Conservation (phyloP, 129 eudicot genomes). For the Glebionis coronaria region DNA sequence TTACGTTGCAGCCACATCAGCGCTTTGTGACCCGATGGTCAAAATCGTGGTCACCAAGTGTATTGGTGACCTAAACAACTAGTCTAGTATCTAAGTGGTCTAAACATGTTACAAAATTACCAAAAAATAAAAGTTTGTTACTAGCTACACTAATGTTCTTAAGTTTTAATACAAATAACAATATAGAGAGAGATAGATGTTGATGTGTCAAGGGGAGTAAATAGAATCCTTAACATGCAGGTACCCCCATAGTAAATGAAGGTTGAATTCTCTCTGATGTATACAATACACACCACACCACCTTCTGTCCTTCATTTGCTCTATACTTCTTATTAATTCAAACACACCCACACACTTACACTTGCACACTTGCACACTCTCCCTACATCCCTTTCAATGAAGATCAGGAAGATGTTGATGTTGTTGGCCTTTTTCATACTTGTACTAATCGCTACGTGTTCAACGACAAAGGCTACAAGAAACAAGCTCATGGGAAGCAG, state of each 20-base stretch:
- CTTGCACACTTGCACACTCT: constrained; percentile 10
- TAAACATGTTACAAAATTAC: too few relatives aligned
- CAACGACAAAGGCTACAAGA: constrained; percentile 26
- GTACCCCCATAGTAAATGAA: constrained; percentile 12
- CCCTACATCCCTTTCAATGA: constrained; percentile 33
- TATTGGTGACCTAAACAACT: too few relatives aligned
- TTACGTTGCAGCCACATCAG: too few relatives aligned
- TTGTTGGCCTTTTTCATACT: constrained; percentile 15
- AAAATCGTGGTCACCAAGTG: too few relatives aligned
- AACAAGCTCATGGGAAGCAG: constrained; percentile 31
- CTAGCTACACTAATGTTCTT: too few relatives aligned
- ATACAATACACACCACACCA: constrained; percentile 35
- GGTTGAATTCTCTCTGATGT: constrained; percentile 32
- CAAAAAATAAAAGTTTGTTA: too few relatives aligned
- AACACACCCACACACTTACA: constrained; percentile 1
- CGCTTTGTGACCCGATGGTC: too few relatives aligned
- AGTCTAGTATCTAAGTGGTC: too few relatives aligned
- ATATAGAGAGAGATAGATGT: constrained; percentile 17
- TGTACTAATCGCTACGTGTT: constrained; percentile 20
- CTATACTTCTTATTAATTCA: constrained; percentile 14
- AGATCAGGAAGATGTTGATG: constrained; percentile 28
- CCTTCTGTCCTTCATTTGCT: constrained; percentile 24
- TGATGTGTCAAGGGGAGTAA: constrained; percentile 31
- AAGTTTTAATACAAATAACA: neutral
- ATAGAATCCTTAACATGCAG: constrained; percentile 42